A percentile compares a stretch with the other conserved stretches of the same genome.
phyloP scores from a whole-genome alignment of 2,329 filamentous ascomycete genomes.

The Aquanectria penicillioides region DNA sequence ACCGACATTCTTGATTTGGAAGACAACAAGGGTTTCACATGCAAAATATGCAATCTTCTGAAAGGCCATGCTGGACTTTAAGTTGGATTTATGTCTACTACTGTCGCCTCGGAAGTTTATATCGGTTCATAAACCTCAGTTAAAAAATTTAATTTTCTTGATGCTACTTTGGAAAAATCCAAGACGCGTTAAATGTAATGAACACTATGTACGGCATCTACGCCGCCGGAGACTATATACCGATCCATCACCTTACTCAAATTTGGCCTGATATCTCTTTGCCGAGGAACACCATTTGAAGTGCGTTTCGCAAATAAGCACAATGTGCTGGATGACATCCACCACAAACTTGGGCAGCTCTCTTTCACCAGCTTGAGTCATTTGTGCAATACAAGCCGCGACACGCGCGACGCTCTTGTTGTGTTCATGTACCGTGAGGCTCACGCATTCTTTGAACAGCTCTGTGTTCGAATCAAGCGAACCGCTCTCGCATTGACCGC shows the following conservation, averaged over 20 bases:
- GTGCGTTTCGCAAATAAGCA: not conserved
- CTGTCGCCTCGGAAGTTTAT: too few species aligned
- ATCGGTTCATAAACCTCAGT: too few species aligned
- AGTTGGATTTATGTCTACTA: too few species aligned
- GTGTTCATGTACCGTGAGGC: not conserved
- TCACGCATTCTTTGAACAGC: not conserved
- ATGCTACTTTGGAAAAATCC: too few species aligned
- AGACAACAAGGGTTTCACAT: too few species aligned
- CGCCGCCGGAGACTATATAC: too few species aligned
- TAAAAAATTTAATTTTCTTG: too few species aligned
- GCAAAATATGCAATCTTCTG: too few species aligned
- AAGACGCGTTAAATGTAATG: too few species aligned
- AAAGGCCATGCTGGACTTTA: too few species aligned
- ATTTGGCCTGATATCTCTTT: not conserved
- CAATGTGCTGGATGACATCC: not conserved
- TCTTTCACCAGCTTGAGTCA: not conserved
- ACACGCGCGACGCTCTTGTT: not conserved
- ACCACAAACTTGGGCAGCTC: not conserved
- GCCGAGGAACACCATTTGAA: constrained; percentile 29
- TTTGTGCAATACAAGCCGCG: not conserved
- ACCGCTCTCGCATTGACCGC: not conserved
- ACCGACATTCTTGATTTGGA: too few species aligned
- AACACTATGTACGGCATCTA: too few species aligned
- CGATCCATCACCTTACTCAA: not conserved
- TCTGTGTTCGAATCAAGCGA: not conserved